Evolutionary conservation across 805 yeast genomes (phyloP).

Genomic region (Metschnikowia picachoensis): DNA sequence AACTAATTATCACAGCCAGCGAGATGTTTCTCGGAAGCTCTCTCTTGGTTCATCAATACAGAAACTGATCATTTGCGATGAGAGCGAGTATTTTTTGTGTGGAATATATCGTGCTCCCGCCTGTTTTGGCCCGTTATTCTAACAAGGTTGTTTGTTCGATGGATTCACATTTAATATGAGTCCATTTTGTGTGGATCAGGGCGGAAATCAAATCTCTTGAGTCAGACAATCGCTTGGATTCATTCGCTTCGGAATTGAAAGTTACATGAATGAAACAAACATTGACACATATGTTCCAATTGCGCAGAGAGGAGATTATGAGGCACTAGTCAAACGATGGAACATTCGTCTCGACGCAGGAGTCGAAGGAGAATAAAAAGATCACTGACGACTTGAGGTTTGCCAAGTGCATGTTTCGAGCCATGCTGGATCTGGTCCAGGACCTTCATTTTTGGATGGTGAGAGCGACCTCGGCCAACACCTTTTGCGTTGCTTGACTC

Average conservation of each 20-base stretch:
- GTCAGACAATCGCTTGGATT: background rate
- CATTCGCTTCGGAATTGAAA: background rate
- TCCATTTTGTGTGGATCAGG: background rate
- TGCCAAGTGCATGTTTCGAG: background rate
- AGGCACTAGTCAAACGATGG: no score
- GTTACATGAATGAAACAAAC: background rate
- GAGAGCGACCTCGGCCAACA: background rate
- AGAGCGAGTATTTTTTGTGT: no score
- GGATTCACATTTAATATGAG: no score
- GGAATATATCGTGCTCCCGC: no score
- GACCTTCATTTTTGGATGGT: background rate
- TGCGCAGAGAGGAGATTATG: background rate
- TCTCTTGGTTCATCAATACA: no score
- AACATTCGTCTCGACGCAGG: no score
- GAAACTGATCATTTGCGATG: no score
- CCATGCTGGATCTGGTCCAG: background rate
- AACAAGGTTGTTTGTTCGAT: no score
- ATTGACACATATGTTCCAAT: background rate
- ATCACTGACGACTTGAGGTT: background rate
- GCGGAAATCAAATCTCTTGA: background rate
- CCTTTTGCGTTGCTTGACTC: background rate
- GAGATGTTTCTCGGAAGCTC: no score
- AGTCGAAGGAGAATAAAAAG: background rate
- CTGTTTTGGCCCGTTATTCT: no score
- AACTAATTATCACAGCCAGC: no score